A percentile compares a stretch with the other conserved stretches of the same genome.
These are phyloP conservation scores for Trypanosoma avium DNA, from an alignment of 208 protist genomes.

Conservation along the genomic window DNA sequence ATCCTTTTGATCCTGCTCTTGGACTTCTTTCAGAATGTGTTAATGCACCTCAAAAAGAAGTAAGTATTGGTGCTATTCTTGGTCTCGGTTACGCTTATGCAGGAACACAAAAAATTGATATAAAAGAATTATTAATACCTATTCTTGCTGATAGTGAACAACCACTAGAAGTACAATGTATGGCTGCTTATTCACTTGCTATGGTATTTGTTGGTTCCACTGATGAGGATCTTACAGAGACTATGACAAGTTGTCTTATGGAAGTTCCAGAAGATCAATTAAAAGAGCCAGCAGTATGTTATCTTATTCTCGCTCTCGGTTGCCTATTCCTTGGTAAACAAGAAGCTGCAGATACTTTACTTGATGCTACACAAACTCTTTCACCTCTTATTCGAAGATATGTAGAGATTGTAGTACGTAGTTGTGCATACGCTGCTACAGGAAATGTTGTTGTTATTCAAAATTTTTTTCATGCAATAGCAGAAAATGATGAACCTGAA, in stretches of 20 bases:
- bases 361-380: slow-evolving; percentile 91
- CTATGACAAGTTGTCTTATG: slow-evolving; percentile 93
- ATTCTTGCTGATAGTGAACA: slow-evolving; percentile 92
- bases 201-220: slow-evolving; percentile 96
- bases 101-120: slow-evolving; percentile 92
- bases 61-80: slow-evolving; percentile 91
- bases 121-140: slow-evolving; percentile 95
- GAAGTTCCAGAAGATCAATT: slow-evolving; percentile 72
- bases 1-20: slow-evolving; percentile 94
- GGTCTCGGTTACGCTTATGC: slow-evolving; percentile 98
- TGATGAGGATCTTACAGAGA: slow-evolving; percentile 94
- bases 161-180: slow-evolving; percentile 91
- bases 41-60: slow-evolving; percentile 54
- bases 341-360: slow-evolving; percentile 90
- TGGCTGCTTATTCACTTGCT: slow-evolving; percentile 96
- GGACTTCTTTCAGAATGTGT: slow-evolving; percentile 91
- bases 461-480: slow-evolving; percentile 94
- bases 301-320: slow-evolving; percentile 94
- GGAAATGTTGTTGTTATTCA: slow-evolving; percentile 99
- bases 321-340: slow-evolving; percentile 95
- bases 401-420: slow-evolving; percentile 92
- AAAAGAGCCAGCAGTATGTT: slow-evolving; percentile 79
- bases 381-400: slow-evolving; percentile 85
- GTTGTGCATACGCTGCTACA: slow-evolving; percentile 98
- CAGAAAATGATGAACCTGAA: slow-evolving; percentile 88